phyloP scores from a whole-genome alignment of 2,329 filamentous ascomycete genomes.

The Botrytis fragariae region DNA sequence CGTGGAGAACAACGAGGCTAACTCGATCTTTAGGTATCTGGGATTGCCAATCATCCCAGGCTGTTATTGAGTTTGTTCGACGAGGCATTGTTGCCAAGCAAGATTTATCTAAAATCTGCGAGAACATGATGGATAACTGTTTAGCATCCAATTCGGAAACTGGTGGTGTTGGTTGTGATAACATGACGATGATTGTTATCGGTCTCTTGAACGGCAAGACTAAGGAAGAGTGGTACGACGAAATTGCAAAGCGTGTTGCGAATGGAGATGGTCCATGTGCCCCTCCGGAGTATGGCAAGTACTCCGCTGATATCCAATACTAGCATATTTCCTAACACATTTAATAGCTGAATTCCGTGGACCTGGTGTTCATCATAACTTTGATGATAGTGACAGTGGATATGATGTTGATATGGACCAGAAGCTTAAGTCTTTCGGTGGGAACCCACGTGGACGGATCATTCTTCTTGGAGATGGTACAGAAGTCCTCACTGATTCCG shows the following conservation, averaged over 20 bases:
- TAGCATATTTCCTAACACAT: constrained; percentile 31
- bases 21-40: constrained; percentile 72
- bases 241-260: constrained; percentile 88
- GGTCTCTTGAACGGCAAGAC: constrained; percentile 86
- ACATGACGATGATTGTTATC: constrained; percentile 97
- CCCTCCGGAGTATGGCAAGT: constrained; percentile 94
- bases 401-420: constrained; percentile 74
- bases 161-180: constrained; percentile 96
- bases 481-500: constrained; percentile 83
- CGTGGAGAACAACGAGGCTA: constrained; percentile 23
- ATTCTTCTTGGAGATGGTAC: constrained; percentile 95
- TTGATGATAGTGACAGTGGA: constrained; percentile 74
- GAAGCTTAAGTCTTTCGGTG: constrained; percentile 61
- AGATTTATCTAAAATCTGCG: constrained; percentile 89
- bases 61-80: constrained; percentile 93
- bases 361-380: constrained; percentile 77
- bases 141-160: constrained; percentile 97
- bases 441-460: constrained; percentile 75
- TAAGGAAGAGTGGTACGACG: constrained; percentile 98
- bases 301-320: constrained; percentile 23
- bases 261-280: constrained; percentile 97
- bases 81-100: constrained; percentile 96
- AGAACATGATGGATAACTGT: constrained; percentile 99
- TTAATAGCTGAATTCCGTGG: constrained; percentile 77
- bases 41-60: constrained; percentile 98